Conservation (phyloP, 768 basidiomycete species). For the Auriscalpium vulgare region DNA sequence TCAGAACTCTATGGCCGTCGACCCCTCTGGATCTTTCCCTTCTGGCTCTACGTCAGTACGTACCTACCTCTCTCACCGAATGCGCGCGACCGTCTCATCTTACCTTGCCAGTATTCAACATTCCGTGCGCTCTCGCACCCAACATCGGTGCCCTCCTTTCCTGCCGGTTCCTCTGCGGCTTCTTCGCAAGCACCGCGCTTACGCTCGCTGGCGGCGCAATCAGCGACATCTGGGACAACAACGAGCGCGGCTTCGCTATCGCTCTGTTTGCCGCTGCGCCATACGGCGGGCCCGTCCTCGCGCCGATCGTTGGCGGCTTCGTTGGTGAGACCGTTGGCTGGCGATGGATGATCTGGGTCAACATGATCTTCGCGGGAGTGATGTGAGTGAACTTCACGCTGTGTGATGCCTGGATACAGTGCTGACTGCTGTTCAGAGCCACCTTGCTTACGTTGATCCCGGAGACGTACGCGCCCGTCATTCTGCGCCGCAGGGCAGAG, state of each 20-base stretch:
- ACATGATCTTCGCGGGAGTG: slow-evolving; percentile 32
- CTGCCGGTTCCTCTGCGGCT: slow-evolving; percentile 34
- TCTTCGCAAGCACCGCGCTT: slow-evolving; percentile 32
- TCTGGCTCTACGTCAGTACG: slow-evolving; percentile 28
- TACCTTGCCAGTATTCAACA: slow-evolving; percentile 25
- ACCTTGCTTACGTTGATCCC: slow-evolving; percentile 26
- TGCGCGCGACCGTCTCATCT: neutral
- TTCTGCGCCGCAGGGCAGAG: slow-evolving; percentile 32
- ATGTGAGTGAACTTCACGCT: slow-evolving; percentile 8
- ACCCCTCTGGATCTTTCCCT: slow-evolving; percentile 30
- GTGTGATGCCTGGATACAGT: neutral
- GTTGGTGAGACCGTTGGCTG: slow-evolving; percentile 31
- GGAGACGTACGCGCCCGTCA: slow-evolving; percentile 39
- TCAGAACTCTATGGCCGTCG: slow-evolving; percentile 34
- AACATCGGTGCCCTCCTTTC: slow-evolving; percentile 34
- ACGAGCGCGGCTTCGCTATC: slow-evolving; percentile 32
- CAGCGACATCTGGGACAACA: slow-evolving; percentile 30
- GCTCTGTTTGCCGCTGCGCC: slow-evolving; percentile 34
- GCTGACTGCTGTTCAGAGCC: neutral
- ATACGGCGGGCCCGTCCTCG: slow-evolving; percentile 37
- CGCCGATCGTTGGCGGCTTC: slow-evolving; percentile 44
- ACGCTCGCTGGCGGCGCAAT: no score
- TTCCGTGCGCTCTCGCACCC: slow-evolving; percentile 31
- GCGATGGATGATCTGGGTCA: slow-evolving; percentile 27
- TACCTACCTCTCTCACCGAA: neutral